phyloP scores from a whole-genome alignment of 192 early-diverging fungal genomes.

The Entomortierella beljakovae region DNA sequence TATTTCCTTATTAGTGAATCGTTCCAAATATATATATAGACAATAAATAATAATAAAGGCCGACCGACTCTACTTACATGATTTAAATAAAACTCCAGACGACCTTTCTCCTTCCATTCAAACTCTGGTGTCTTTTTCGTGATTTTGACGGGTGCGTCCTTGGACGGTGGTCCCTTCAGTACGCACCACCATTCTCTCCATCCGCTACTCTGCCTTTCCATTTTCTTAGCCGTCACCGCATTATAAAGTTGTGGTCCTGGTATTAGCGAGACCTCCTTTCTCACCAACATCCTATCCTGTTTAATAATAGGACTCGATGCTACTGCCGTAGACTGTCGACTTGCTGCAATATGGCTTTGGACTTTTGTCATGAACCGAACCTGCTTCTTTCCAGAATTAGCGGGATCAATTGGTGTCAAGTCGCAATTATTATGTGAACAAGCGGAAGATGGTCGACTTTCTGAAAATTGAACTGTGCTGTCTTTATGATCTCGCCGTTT shows the following conservation, averaged over 20 bases:
- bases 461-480: background rate
- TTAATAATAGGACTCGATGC: conserved; percentile 22
- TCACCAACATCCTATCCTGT: conserved; percentile 44
- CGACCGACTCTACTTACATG: conserved; percentile 44
- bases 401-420: background rate
- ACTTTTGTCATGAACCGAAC: conserved; percentile 51
- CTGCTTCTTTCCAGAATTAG: conserved; percentile 15
- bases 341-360: conserved; percentile 20
- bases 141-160: conserved; percentile 11
- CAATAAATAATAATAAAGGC: background rate
- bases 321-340: conserved; percentile 18
- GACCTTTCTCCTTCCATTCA: conserved; percentile 26
- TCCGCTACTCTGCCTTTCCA: conserved; percentile 38
- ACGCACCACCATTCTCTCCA: conserved; percentile 55
- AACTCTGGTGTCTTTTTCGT: conserved; percentile 10
- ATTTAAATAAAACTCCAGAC: conserved; percentile 47
- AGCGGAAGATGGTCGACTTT: background rate
- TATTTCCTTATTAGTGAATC: no score
- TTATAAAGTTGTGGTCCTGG: conserved; percentile 48
- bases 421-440: conserved; percentile 13
- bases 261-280: conserved; percentile 38
- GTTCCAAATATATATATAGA: no score
- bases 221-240: conserved; percentile 21
- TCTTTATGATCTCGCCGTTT: conserved; percentile 11
- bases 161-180: conserved; percentile 27